Evolutionary conservation across 768 basidiomycete genomes (phyloP).

Genomic region (Cubamyces lactineus): DNA sequence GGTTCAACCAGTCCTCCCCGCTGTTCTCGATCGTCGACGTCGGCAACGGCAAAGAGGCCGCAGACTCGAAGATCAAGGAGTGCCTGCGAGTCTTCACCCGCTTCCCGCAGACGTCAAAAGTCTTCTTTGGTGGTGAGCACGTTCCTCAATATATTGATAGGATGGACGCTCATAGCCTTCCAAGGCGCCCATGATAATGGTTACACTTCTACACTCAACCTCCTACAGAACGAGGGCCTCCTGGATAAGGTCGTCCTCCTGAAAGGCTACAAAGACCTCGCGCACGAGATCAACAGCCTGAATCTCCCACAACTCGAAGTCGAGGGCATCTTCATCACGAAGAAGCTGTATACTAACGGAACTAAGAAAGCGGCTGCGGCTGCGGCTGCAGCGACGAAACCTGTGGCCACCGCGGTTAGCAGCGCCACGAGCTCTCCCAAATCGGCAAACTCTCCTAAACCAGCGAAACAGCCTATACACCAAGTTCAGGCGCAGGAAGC

Average conservation of each 20-base stretch:
- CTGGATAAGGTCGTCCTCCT: constrained; percentile 43
- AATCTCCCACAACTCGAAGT: constrained; percentile 38
- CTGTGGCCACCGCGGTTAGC: background rate
- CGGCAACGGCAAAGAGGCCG: constrained; percentile 46
- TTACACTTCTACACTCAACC: constrained; percentile 42
- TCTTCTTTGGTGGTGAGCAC: constrained; percentile 42
- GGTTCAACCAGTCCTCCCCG: constrained; percentile 46
- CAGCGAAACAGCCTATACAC: constrained; percentile 9
- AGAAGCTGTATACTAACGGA: constrained; percentile 31
- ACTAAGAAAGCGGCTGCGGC: constrained; percentile 16
- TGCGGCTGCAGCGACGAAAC: constrained; percentile 2
- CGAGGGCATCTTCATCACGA: constrained; percentile 41
- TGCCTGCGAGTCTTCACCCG: constrained; percentile 64
- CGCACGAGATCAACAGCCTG: constrained; percentile 38
- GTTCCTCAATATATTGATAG: too few relatives aligned
- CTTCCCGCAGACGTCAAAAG: constrained; percentile 41
- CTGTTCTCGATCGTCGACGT: constrained; percentile 47
- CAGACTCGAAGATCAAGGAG: constrained; percentile 48
- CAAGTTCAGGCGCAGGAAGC: constrained; percentile 29
- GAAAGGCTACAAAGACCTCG: constrained; percentile 43
- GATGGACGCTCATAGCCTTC: background rate
- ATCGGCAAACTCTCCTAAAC: constrained; percentile 14
- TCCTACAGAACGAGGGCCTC: constrained; percentile 43
- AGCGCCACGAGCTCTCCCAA: constrained; percentile 5
- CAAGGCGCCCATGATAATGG: constrained; percentile 46